A percentile compares a stretch with the other conserved stretches of the same genome.
These are phyloP conservation scores for Xylaria venustula DNA, from an alignment of 495 filamentous ascomycete species.

Conservation along the genomic window DNA sequence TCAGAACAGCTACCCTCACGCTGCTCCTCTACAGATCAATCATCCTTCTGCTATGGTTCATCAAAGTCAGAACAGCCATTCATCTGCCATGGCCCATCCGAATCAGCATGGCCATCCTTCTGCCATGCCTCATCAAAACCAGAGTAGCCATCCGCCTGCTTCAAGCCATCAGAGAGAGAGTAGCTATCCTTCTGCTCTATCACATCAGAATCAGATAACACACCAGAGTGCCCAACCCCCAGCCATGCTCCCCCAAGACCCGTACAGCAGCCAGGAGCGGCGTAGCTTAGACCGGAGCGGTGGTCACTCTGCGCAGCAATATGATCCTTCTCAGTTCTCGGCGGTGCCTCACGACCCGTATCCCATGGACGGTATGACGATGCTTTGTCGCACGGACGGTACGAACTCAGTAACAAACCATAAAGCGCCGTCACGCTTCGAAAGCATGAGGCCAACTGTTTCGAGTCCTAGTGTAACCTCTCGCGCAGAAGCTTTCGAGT, in stretches of 20 bases:
- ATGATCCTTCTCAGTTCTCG: conserved; percentile 61
- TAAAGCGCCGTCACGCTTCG: neutral
- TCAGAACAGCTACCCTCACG: neutral
- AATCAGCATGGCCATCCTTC: neutral
- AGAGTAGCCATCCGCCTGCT: neutral
- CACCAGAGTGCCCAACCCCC: neutral
- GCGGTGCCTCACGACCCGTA: conserved; percentile 88
- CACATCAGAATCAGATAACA: neutral
- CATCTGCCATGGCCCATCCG: neutral
- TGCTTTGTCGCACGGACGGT: conserved; percentile 80
- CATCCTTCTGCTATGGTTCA: neutral
- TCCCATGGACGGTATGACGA: conserved; percentile 96
- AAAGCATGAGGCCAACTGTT: neutral
- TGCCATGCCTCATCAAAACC: neutral
- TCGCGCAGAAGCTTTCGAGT: neutral
- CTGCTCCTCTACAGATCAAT: neutral
- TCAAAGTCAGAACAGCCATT: neutral
- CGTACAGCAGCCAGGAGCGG: conserved; percentile 10
- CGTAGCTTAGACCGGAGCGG: conserved; percentile 28
- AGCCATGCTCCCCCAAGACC: conserved; percentile 20
- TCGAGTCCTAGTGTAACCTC: neutral
- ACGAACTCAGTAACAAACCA: conserved; percentile 52
- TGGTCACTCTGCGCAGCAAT: conserved; percentile 37
- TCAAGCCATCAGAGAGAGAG: too few species aligned
- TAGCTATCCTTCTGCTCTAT: neutral